phyloP scores from a whole-genome alignment of 306 rosid species.

The Chamaecrista fasciculata region DNA sequence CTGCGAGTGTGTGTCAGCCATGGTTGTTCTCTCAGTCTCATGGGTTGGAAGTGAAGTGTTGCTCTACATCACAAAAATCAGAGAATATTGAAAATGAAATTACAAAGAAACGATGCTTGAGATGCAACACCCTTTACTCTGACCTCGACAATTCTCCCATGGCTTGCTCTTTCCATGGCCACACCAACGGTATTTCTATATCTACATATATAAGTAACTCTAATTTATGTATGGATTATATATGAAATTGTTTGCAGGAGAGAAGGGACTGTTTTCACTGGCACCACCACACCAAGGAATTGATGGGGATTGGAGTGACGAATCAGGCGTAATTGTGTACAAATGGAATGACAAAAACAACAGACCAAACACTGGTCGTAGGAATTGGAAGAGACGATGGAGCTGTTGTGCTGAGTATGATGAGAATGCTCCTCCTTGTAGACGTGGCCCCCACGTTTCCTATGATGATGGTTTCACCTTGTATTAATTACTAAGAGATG shows the following conservation, averaged over 20 bases:
- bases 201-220: too few relatives aligned
- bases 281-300: constrained; percentile 89
- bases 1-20: too few relatives aligned
- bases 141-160: constrained; percentile 39
- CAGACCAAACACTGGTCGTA: constrained; percentile 65
- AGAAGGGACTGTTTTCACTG: constrained; percentile 61
- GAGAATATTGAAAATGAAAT: too few relatives aligned
- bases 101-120: constrained; percentile 54
- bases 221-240: too few relatives aligned
- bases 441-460: constrained; percentile 62
- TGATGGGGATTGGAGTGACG: constrained; percentile 80
- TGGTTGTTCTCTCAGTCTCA: too few relatives aligned
- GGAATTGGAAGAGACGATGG: constrained; percentile 77
- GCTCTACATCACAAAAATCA: too few relatives aligned
- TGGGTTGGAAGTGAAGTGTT: constrained; percentile 38
- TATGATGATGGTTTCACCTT: constrained; percentile 76
- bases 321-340: constrained; percentile 72
- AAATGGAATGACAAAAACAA: constrained; percentile 68
- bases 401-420: constrained; percentile 76
- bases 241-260: too few relatives aligned
- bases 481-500: too few relatives aligned
- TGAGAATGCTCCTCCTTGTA: constrained; percentile 64
- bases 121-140: constrained; percentile 64
- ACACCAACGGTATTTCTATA: constrained; percentile 79
- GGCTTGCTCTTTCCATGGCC: constrained; percentile 89